Percentiles rank a stretch among this genome's conserved stretches.
Evolutionary conservation across 169 alveolate genomes (phyloP).

Genomic region (Amoebophrya sp.): DNA sequence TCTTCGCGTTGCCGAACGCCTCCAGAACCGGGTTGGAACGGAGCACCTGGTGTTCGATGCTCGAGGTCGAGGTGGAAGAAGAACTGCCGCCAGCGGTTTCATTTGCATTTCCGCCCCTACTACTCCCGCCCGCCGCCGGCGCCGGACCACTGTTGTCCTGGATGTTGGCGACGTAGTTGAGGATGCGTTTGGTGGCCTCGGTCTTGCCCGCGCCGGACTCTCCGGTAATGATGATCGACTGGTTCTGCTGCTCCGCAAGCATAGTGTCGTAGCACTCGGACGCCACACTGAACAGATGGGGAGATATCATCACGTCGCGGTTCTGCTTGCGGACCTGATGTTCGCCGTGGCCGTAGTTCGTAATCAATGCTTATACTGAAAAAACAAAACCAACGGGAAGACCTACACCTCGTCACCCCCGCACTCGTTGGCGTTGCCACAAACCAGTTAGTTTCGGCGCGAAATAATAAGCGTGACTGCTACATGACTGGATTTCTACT

Average conservation of each 20-base stretch:
- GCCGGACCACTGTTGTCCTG: not conserved
- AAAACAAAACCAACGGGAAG: too few species aligned
- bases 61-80: too few species aligned
- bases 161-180: slow-evolving; percentile 32
- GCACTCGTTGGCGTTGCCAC: too few species aligned
- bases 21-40: slow-evolving; percentile 68
- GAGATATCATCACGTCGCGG: slow-evolving; percentile 14
- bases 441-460: too few species aligned
- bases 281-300: slow-evolving; percentile 26
- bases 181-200: slow-evolving; percentile 76
- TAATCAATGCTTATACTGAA: too few species aligned
- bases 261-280: slow-evolving; percentile 21
- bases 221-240: slow-evolving; percentile 44
- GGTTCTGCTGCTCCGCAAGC: slow-evolving; percentile 21
- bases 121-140: too few species aligned
- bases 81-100: too few species aligned
- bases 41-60: slow-evolving; percentile 37
- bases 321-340: not conserved
- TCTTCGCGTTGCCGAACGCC: slow-evolving; percentile 78
- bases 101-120: too few species aligned
- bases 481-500: too few species aligned
- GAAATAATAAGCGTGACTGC: too few species aligned
- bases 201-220: slow-evolving; percentile 99
- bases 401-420: too few species aligned
- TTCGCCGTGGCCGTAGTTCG: too few species aligned